These are phyloP conservation scores for Poa annua DNA, from an alignment of 176 grass and related monocot genomes.

Conservation along the genomic window DNA sequence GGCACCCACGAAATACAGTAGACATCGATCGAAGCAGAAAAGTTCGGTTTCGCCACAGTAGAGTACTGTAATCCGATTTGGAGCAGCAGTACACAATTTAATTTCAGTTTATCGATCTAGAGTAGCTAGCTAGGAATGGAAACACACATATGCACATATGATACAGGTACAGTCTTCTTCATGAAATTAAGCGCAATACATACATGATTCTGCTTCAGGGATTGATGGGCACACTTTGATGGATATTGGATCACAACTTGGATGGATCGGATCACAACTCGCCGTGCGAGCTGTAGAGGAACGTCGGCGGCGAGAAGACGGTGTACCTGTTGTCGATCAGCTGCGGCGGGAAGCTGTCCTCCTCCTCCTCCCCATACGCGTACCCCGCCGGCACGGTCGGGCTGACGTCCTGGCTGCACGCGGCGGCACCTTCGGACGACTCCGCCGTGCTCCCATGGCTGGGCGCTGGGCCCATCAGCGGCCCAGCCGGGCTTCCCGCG, in stretches of 20 bases:
- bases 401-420: not conserved
- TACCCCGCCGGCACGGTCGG: not conserved
- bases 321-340: constrained; percentile 71
- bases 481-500: constrained; percentile 7
- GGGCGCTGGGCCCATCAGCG: constrained; percentile 19
- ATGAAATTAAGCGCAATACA: constrained; percentile 22
- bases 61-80: not conserved
- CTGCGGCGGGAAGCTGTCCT: constrained; percentile 52
- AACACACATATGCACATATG: constrained; percentile 35
- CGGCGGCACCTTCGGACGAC: constrained; percentile 31
- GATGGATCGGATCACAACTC: constrained; percentile 19
- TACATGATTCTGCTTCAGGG: not conserved
- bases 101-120: not conserved
- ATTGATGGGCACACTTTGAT: not conserved
- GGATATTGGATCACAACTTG: not conserved
- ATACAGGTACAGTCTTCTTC: constrained; percentile 38
- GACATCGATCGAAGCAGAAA: not conserved
- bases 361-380: constrained; percentile 26
- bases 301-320: constrained; percentile 70
- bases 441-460: constrained; percentile 45
- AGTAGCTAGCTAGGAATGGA: not conserved
- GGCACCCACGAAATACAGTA: constrained; percentile 20
- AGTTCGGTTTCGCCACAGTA: constrained; percentile 4
- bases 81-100: constrained; percentile 26
- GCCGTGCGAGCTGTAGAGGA: constrained; percentile 49